Evolutionary conservation across 495 filamentous ascomycete genomes (phyloP), one percentile per base, ranked within the genome.

Genomic region (Acidiella bohemica): DNA sequence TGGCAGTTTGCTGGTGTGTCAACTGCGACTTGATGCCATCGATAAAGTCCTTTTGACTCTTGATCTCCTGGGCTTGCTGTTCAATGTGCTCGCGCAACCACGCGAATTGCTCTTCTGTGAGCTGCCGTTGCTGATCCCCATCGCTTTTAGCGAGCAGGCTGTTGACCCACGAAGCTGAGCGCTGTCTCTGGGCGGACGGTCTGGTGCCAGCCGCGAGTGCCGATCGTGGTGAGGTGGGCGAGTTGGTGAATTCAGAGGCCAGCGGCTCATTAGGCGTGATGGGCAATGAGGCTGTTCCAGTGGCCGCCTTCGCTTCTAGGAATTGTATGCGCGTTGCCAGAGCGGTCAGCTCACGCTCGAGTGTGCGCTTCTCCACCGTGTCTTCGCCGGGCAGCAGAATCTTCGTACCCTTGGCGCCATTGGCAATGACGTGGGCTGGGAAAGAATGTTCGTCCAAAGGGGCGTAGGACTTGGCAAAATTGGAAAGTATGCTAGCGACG

Each of bases 1-100:
- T 49, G n/a, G 54, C 53, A 35, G 71, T 64, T 54, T 77, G 68
- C 51, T 78, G 67, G 49, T 70, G 68, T 29, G 53, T 42, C 5
- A 64, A 45, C 34, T 61, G 47, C 8, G 53, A 41, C 32, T 53
- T 58, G 20, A 64, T 55, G 31, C 13, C 51, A 29, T 60, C 58
- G 29, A 64, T 75, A 41, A 73, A 66, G 42, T 76, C 70, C 46
- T 75, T 67, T 54, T 80, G 78, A 23, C 49, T 72, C 62, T 50
- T 72, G 62, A 69, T 68, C 58, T 68, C 59, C 30, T 66, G 59
- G 22, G 67, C 65, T 52, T 69, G 66, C 39, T 60, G 62, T 42
- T 69, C 65, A 42, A 69, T 55, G 47, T 68, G 66, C 39, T 66
- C 60, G 33, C 63, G 62, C 25, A 69, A 44, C 34, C 61, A 59